A percentile compares a stretch with the other conserved stretches of the same genome.
These are phyloP conservation scores for Verticillium zaregamsianum DNA, from an alignment of 2,329 filamentous ascomycete genomes.

Conservation along the genomic window DNA sequence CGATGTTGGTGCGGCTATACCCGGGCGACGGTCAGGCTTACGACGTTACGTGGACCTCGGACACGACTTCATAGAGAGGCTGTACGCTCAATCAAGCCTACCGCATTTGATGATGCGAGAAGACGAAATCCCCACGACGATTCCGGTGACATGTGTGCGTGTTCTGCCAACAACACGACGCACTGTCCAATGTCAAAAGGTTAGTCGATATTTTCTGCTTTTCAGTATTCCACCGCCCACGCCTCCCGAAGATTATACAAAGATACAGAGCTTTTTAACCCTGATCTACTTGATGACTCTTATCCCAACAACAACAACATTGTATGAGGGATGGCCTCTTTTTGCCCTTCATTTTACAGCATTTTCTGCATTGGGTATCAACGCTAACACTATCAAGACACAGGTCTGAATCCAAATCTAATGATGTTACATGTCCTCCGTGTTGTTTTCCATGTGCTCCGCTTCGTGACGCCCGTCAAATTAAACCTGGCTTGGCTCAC, in stretches of 20 bases:
- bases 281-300: constrained; percentile 56
- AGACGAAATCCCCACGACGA: constrained; percentile 1
- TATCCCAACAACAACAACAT: constrained; percentile 43
- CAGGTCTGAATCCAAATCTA: constrained; percentile 3
- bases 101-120: constrained; percentile 21
- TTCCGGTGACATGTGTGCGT: constrained; percentile 19
- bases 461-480: not conserved
- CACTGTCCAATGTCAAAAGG: constrained; percentile 26
- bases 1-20: constrained; percentile 35
- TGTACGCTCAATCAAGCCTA: constrained; percentile 34
- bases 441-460: constrained; percentile 7
- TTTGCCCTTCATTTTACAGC: constrained; percentile 15
- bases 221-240: constrained; percentile 1
- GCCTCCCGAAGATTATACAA: constrained; percentile 52
- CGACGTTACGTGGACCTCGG: constrained; percentile 34
- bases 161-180: not conserved
- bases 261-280: constrained; percentile 63
- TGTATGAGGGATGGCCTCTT: constrained; percentile 46
- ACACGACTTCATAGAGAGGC: constrained; percentile 43
- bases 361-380: constrained; percentile 21
- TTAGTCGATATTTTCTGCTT: constrained; percentile 31
- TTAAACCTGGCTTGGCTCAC: constrained; percentile 1
- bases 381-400: constrained; percentile 29
- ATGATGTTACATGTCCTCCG: constrained; percentile 4
- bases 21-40: constrained; percentile 39